phyloP scores from a whole-genome alignment of 768 basidiomycete genomes.

The Termitomyces sp. region DNA sequence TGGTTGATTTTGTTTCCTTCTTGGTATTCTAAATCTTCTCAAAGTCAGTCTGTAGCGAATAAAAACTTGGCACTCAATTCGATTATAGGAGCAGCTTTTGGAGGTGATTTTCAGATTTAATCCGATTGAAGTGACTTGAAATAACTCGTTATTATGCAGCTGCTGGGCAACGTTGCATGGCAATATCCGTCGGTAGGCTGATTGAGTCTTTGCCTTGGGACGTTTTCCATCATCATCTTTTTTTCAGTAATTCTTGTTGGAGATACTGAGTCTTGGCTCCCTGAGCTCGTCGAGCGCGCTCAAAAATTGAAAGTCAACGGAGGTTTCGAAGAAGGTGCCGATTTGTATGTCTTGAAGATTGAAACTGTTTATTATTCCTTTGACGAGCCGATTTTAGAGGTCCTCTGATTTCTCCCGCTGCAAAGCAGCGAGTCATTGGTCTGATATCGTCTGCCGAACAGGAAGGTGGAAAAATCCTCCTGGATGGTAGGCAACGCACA shows the following conservation, averaged over 20 bases:
- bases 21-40: not conserved
- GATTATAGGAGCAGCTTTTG: conserved; percentile 90
- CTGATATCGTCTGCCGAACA: conserved; percentile 71
- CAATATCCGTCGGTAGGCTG: conserved; percentile 78
- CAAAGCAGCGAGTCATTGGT: conserved; percentile 72
- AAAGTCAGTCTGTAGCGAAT: conserved; percentile 54
- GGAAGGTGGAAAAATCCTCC: conserved; percentile 82
- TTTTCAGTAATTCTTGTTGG: conserved; percentile 79
- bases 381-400: conserved; percentile 39
- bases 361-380: not conserved
- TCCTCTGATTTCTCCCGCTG: conserved; percentile 77
- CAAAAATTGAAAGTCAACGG: conserved; percentile 78
- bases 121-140: conserved; percentile 6
- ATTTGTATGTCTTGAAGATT: conserved; percentile 52
- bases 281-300: conserved; percentile 81
- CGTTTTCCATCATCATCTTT: conserved; percentile 1
- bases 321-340: conserved; percentile 85
- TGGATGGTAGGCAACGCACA: conserved; percentile 78
- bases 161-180: conserved; percentile 98
- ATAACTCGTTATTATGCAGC: conserved; percentile 41
- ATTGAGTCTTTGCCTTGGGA: not conserved
- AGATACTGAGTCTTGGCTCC: conserved; percentile 73
- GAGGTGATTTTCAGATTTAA: conserved; percentile 44
- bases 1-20: conserved; percentile 44
- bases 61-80: conserved; percentile 91